Evolutionary conservation across 2,329 filamentous ascomycete genomes (phyloP).

Genomic region (Curvularia eragrostidis): DNA sequence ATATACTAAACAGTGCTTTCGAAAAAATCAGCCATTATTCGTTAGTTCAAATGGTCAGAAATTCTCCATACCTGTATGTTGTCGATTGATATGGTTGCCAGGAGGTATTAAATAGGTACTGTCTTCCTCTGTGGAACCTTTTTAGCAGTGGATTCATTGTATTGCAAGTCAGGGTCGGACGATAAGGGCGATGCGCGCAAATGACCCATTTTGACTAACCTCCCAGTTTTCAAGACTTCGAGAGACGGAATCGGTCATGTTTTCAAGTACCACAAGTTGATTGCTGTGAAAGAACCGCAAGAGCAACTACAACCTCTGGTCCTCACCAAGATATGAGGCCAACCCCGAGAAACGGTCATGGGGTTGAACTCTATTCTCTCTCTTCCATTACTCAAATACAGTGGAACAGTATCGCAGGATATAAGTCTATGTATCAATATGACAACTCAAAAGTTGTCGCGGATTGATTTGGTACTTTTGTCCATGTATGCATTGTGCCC

Average conservation of each 20-base stretch:
- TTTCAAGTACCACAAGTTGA: not conserved
- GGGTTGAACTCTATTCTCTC: no score
- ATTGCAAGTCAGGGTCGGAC: no score
- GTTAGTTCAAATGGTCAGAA: no score
- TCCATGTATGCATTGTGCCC: not conserved
- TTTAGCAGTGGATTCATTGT: no score
- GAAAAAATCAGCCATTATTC: no score
- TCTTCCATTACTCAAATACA: not conserved
- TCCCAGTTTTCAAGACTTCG: no score
- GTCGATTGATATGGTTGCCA: no score
- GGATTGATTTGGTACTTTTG: not conserved
- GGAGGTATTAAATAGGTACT: no score
- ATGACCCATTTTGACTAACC: not conserved
- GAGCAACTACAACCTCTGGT: not conserved
- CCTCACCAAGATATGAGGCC: not conserved
- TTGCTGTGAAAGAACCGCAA: not conserved
- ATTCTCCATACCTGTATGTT: no score
- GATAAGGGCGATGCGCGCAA: not conserved
- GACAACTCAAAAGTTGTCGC: not conserved
- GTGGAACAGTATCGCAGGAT: not conserved
- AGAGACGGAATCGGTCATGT: not conserved
- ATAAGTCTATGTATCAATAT: accelerated
- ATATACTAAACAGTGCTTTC: not conserved
- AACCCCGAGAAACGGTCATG: not conserved
- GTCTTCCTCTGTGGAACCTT: no score